Evolutionary conservation across 2,329 filamentous ascomycete species (phyloP), one percentile per base, ranked within the genome.

Genomic region (Colletotrichum noveboracense): DNA sequence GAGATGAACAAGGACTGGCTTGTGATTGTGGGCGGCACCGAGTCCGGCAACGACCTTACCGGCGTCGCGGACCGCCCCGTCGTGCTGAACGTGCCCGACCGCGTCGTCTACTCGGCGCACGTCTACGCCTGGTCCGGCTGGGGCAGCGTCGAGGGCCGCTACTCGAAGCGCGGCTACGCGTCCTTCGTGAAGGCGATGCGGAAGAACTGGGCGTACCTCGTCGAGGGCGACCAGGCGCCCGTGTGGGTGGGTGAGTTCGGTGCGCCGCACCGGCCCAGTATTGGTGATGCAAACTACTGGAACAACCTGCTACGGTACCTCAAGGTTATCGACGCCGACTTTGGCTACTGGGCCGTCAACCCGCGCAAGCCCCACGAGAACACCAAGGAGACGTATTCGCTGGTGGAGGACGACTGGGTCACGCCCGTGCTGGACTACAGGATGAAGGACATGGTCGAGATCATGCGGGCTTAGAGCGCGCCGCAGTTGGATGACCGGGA

Each of bases 191-290:
- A 86, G 70, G 87, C 91, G 67, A 94, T 94, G 92, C 86, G 88
- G 30, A 82, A 87, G 76, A 93, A 93, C 82, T 94, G 93, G 93
- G 92, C 85, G 4, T 94, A 92, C 79, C 87, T 94, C 26, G 83
- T 94, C 16, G 87, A 89, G 75, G 85, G 85, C 38, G 82, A 90
- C 78, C 82, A 87, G 13, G 90, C 89, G 21, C 93, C 93, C 0
- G 92, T 94, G 12, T 94, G 93, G 93, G 88, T 94, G 32, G 92
- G 92, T 66, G 93, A 94, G 84, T 89, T 94, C 75, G 92, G 93
- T 2, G 90, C 90, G 30, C 90, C 92, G 21, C 84, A 85, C 65
- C 76, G 82, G 7, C 91, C 91, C 1, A 87, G 86, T 38, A 83
- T 87, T 10, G 91, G 91, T 9, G 91, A 93, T 77, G 86, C 86